Evolutionary conservation across 164 flowering plant genomes (phyloP).

Genomic region (Dillenia suffruticosa): DNA sequence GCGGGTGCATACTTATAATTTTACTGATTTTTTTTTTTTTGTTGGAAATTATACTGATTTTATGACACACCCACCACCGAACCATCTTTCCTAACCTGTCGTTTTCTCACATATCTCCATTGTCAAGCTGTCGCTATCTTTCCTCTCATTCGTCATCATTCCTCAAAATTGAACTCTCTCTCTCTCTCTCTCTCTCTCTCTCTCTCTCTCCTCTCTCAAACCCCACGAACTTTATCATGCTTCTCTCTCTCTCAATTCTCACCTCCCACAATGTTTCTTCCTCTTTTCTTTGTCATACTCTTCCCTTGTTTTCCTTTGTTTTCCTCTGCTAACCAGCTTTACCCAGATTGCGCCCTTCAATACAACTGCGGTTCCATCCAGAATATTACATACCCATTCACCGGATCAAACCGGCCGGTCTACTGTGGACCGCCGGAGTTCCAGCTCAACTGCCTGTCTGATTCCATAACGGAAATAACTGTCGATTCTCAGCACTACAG

Average conservation of each 20-base stretch:
- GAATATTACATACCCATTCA: slow-evolving; percentile 38
- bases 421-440: slow-evolving; percentile 40
- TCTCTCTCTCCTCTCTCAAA: too few species aligned
- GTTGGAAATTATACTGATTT: too few species aligned
- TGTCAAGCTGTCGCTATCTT: too few species aligned
- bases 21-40: too few species aligned
- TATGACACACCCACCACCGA: too few species aligned
- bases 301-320: background rate
- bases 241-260: background rate
- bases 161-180: too few species aligned
- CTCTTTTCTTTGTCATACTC: slow-evolving; percentile 14
- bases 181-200: too few species aligned
- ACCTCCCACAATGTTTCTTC: background rate
- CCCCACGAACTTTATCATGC: too few species aligned
- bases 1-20: too few species aligned
- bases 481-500: slow-evolving; percentile 20
- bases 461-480: slow-evolving; percentile 12
- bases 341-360: slow-evolving; percentile 13
- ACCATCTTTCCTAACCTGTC: too few species aligned
- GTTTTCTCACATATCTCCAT: too few species aligned
- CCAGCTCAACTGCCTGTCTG: slow-evolving; percentile 25
- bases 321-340: slow-evolving; percentile 2
- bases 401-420: slow-evolving; percentile 25
- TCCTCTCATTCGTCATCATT: too few species aligned
- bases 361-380: slow-evolving; percentile 33